Evolutionary conservation across 2,329 filamentous ascomycete genomes (phyloP).

Genomic region (Botrytis medusae): DNA sequence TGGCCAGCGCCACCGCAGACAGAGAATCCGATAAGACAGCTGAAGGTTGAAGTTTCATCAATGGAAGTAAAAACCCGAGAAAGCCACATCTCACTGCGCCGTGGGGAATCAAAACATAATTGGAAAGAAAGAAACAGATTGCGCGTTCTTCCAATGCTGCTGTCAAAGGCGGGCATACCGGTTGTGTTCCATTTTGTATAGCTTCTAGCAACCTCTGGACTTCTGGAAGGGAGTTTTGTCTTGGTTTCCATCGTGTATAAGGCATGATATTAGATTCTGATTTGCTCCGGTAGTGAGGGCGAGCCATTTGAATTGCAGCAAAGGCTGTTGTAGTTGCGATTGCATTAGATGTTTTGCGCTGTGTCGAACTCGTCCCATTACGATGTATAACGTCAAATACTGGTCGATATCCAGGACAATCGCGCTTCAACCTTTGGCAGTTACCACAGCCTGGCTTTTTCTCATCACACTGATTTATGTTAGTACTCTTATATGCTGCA

Average conservation of each 20-base stretch:
- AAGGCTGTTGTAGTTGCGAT: not conserved
- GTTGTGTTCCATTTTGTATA: slow-evolving; percentile 12
- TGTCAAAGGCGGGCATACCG: slow-evolving; percentile 3
- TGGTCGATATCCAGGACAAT: slow-evolving; percentile 20
- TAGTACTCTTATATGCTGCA: not conserved
- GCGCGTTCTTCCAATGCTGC: slow-evolving; percentile 21
- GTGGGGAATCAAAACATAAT: slow-evolving; percentile 22
- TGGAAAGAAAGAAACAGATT: slow-evolving; percentile 19
- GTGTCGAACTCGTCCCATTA: slow-evolving; percentile 2
- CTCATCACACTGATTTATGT: slow-evolving; percentile 17
- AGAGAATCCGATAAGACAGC: slow-evolving; percentile 10
- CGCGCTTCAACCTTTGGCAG: slow-evolving; percentile 16
- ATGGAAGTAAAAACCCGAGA: slow-evolving; percentile 17
- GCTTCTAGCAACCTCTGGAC: slow-evolving; percentile 13
- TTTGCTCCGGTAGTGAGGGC: not conserved
- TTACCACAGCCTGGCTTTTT: slow-evolving; percentile 33
- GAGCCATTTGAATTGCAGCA: not conserved
- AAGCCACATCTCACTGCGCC: slow-evolving; percentile 13
- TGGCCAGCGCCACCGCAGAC: slow-evolving; percentile 13
- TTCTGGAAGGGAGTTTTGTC: slow-evolving; percentile 1
- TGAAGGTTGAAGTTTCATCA: slow-evolving; percentile 18
- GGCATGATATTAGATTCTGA: not conserved
- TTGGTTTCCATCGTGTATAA: not conserved
- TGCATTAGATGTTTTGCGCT: not conserved
- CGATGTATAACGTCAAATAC: slow-evolving; percentile 15